These are phyloP conservation scores for Monilinia laxa DNA, from an alignment of 2,329 filamentous ascomycete genomes.

Conservation along the genomic window DNA sequence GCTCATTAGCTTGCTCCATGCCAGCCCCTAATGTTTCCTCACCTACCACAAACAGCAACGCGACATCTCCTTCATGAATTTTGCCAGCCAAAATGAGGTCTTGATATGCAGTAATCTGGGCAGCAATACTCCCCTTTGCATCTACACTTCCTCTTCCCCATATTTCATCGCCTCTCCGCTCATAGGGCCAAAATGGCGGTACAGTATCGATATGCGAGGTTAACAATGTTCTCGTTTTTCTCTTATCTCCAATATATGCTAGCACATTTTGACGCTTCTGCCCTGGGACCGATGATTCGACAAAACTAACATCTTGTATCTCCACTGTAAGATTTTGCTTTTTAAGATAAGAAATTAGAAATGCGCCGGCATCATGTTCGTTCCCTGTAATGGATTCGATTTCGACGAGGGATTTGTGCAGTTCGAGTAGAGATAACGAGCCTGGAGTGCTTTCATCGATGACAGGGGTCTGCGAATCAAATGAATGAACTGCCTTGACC, in stretches of 20 bases:
- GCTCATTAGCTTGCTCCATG: conserved; percentile 62
- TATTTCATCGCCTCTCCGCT: conserved; percentile 50
- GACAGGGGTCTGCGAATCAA: conserved; percentile 30
- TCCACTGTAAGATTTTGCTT: conserved; percentile 61
- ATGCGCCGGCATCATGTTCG: conserved; percentile 58
- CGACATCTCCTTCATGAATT: conserved; percentile 51
- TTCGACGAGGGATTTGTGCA: conserved; percentile 63
- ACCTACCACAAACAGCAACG: conserved; percentile 71
- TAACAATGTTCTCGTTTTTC: conserved; percentile 52
- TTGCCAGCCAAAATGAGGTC: conserved; percentile 48
- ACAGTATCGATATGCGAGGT: conserved; percentile 66
- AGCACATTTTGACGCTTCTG: conserved; percentile 55
- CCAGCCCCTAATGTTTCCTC: conserved; percentile 81
- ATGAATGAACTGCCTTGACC: conserved; percentile 24
- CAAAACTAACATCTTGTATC: conserved; percentile 48
- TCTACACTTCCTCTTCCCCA: conserved; percentile 74
- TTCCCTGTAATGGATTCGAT: conserved; percentile 62
- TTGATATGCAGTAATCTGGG: conserved; percentile 68
- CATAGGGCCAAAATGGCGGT: conserved; percentile 50
- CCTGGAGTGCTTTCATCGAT: conserved; percentile 17
- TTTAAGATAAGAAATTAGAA: conserved; percentile 57
- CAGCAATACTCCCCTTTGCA: conserved; percentile 68
- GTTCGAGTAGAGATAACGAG: conserved; percentile 48
- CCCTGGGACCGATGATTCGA: conserved; percentile 25
- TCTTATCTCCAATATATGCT: conserved; percentile 53